Conservation (phyloP, 1,284 basidiomycete genomes). For the Fomitopsis pinicola region DNA sequence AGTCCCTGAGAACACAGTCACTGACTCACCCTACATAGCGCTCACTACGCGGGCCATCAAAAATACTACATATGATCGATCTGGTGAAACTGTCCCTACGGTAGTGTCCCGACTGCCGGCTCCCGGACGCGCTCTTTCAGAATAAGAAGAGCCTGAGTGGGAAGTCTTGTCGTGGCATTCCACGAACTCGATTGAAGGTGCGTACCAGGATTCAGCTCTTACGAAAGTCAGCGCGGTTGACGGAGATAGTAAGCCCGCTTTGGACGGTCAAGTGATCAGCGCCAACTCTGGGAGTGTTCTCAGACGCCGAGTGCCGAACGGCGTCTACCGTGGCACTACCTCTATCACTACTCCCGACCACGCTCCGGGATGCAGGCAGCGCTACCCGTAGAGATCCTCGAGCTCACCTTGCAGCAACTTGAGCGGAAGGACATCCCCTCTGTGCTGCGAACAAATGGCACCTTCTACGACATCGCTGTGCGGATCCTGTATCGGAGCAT, state of each 20-base stretch:
- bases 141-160: no score
- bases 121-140: no score
- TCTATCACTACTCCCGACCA: not conserved
- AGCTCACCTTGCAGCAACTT: conserved; percentile 37
- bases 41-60: no score
- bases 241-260: not conserved
- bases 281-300: not conserved
- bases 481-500: conserved; percentile 46
- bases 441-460: conserved; percentile 29
- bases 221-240: not conserved
- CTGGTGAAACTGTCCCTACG: no score
- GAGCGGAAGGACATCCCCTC: conserved; percentile 22
- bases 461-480: conserved; percentile 35
- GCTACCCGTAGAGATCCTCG: conserved; percentile 49
- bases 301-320: not conserved
- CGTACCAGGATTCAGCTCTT: no score
- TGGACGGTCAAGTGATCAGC: not conserved
- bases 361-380: not conserved
- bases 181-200: no score
- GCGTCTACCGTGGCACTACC: not conserved
- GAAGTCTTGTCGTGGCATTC: not conserved
- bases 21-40: no score
- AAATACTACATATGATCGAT: no score
- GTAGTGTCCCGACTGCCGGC: no score
- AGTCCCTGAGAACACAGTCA: no score